These are phyloP conservation scores for Durusdinium trenchii DNA, from an alignment of 73 alveolate species.

Conservation along the genomic window DNA sequence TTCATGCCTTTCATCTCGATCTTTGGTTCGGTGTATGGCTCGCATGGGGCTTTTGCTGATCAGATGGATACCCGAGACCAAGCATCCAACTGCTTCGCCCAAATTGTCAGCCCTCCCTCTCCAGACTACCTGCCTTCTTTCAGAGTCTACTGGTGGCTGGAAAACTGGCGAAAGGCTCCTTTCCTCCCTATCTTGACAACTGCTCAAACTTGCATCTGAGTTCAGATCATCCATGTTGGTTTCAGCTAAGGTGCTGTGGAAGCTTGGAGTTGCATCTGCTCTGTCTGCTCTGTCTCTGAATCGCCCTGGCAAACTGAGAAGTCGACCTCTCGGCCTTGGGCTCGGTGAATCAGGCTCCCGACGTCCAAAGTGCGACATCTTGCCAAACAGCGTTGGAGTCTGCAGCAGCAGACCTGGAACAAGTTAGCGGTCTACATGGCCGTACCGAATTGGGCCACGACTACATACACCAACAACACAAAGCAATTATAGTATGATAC, in stretches of 20 bases:
- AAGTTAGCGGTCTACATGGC: no score
- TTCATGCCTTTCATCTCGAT: background rate
- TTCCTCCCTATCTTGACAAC: background rate
- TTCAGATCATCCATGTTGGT: background rate
- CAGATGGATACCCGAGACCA: constrained; percentile 16
- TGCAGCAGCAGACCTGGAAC: constrained; percentile 54
- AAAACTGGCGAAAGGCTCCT: constrained; percentile 7
- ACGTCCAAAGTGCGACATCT: constrained; percentile 53
- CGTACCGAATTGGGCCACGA: no score
- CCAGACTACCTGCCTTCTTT: no score
- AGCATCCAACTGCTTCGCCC: constrained; percentile 29
- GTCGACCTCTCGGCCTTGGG: background rate
- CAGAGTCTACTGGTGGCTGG: background rate
- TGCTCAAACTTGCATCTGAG: background rate
- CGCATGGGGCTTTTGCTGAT: background rate
- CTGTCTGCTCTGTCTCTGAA: background rate
- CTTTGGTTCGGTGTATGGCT: background rate
- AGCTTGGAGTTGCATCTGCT: background rate
- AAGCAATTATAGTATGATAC: background rate
- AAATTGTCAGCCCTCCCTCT: background rate
- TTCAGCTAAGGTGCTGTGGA: no score
- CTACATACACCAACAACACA: background rate
- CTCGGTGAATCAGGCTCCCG: background rate
- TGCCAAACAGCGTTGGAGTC: constrained; percentile 33
- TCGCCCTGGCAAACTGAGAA: background rate